phyloP scores from a whole-genome alignment of 257 asterid genomes.

The Solanum chilense region DNA sequence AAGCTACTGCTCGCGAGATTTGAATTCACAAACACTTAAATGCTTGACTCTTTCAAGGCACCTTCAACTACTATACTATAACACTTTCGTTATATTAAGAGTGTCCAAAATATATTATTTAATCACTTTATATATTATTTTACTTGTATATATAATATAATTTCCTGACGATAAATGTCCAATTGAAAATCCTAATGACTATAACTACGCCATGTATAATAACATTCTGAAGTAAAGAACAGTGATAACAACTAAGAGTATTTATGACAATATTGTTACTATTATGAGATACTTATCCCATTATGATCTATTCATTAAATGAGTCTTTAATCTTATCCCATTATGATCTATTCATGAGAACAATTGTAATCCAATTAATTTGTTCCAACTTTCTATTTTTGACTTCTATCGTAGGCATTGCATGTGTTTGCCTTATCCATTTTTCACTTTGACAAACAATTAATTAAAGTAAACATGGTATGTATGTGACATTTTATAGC shows the following conservation, averaged over 20 bases:
- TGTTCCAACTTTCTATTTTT: background rate
- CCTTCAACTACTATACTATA: too few species aligned
- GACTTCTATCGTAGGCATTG: background rate
- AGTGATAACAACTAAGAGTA: background rate
- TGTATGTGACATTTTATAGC: background rate
- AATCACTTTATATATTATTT: too few species aligned
- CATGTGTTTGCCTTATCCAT: background rate
- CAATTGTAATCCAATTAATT: background rate
- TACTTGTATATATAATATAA: too few species aligned
- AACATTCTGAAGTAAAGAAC: background rate
- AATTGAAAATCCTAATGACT: too few species aligned
- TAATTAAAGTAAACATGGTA: background rate
- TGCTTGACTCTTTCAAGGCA: too few species aligned
- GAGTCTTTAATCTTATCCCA: background rate
- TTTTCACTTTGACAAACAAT: background rate
- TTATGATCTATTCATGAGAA: background rate
- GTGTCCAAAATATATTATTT: too few species aligned
- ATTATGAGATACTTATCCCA: background rate
- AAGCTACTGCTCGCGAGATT: too few species aligned
- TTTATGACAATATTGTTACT: background rate
- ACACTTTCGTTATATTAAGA: too few species aligned
- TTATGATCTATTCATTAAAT: background rate
- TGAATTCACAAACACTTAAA: too few species aligned
- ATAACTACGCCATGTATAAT: too few species aligned
- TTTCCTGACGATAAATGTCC: too few species aligned